phyloP scores from a whole-genome alignment of 768 basidiomycete species.

The Hortiboletus campestris region DNA sequence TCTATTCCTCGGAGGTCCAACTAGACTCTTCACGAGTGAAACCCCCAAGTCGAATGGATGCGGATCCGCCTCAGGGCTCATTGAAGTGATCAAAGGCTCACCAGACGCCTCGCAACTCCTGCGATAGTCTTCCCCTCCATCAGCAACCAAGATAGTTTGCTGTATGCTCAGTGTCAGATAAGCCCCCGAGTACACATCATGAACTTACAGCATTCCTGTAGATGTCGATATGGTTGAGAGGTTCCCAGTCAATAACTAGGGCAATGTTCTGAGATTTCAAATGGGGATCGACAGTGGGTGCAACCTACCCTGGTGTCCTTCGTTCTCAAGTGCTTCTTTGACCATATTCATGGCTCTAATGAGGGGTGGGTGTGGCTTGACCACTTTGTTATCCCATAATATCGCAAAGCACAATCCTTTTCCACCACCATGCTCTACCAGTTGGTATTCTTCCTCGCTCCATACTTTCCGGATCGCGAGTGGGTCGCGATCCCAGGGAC shows the following conservation, averaged over 20 bases:
- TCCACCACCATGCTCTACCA: constrained; percentile 59
- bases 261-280: constrained; percentile 3
- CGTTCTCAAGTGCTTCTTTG: constrained; percentile 56
- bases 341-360: constrained; percentile 56
- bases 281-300: background rate
- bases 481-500: constrained; percentile 71
- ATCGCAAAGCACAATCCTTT: constrained; percentile 55
- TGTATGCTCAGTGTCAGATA: constrained; percentile 12
- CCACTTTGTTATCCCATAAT: constrained; percentile 63
- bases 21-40: constrained; percentile 44
- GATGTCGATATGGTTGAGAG: constrained; percentile 46
- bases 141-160: constrained; percentile 40
- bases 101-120: constrained; percentile 38
- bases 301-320: constrained; percentile 62
- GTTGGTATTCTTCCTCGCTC: constrained; percentile 56
- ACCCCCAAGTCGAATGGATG: constrained; percentile 41
- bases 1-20: constrained; percentile 41
- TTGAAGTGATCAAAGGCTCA: constrained; percentile 42
- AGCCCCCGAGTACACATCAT: background rate
- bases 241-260: constrained; percentile 64
- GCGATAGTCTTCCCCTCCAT: constrained; percentile 40
- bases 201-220: constrained; percentile 24
- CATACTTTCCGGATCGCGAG: constrained; percentile 55
- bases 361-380: constrained; percentile 66
- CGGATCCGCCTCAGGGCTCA: constrained; percentile 34